These are phyloP conservation scores for Saccharum spontaneum DNA, from an alignment of 176 grass and related monocot species.

Conservation along the genomic window DNA sequence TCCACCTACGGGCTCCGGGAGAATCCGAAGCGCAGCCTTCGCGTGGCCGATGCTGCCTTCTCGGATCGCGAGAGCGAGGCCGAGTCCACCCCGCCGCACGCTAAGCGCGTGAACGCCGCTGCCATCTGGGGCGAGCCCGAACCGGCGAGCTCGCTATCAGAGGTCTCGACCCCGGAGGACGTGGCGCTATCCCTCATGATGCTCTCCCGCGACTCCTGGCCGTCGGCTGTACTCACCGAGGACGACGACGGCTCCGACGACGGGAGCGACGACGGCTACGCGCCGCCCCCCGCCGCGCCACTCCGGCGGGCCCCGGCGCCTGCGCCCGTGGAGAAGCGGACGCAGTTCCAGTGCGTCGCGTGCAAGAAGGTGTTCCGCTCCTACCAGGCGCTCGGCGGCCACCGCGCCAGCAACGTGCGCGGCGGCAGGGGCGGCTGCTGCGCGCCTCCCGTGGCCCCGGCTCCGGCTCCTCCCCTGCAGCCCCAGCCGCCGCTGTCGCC, in stretches of 20 bases:
- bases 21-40: conserved; percentile 66
- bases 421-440: conserved; percentile 39
- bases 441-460: conserved; percentile 20
- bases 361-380: conserved; percentile 76
- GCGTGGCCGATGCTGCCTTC: conserved; percentile 37
- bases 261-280: conserved; percentile 32
- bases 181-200: conserved; percentile 66
- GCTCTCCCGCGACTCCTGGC: conserved; percentile 70
- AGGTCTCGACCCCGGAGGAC: conserved; percentile 50
- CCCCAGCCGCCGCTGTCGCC: not conserved
- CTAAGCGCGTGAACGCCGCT: conserved; percentile 16
- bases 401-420: conserved; percentile 65
- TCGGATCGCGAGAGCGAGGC: conserved; percentile 70
- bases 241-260: conserved; percentile 28
- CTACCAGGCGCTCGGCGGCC: conserved; percentile 73
- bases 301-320: not conserved
- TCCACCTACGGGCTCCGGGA: conserved; percentile 51
- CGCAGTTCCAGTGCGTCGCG: conserved; percentile 50
- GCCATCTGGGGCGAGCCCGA: conserved; percentile 30
- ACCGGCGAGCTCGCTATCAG: conserved; percentile 60
- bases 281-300: not conserved
- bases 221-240: not conserved
- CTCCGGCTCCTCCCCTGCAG: not conserved
- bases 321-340: conserved; percentile 35
- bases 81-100: conserved; percentile 46